Evolutionary conservation across 2,329 filamentous ascomycete species (phyloP).

Genomic region (Macrophomina tecta): DNA sequence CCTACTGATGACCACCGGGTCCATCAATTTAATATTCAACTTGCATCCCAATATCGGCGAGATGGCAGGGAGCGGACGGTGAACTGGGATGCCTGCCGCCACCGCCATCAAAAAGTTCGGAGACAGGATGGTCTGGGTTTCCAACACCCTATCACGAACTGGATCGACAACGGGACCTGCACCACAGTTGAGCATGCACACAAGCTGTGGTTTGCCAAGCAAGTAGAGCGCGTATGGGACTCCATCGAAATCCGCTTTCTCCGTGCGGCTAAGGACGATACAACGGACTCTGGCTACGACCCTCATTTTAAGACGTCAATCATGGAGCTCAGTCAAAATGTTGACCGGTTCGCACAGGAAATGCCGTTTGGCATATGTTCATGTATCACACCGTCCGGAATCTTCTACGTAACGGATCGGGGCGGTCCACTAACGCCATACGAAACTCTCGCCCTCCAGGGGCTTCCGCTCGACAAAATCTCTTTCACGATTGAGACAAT

Average conservation of each 20-base stretch:
- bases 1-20: conserved; percentile 61
- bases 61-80: conserved; percentile 31
- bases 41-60: neutral
- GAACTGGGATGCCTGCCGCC: conserved; percentile 64
- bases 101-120: conserved; percentile 65
- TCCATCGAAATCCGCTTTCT: conserved; percentile 68
- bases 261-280: conserved; percentile 47
- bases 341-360: conserved; percentile 64
- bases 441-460: conserved; percentile 71
- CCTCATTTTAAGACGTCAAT: conserved; percentile 60
- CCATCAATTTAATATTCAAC: conserved; percentile 47
- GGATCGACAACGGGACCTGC: conserved; percentile 61
- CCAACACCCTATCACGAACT: conserved; percentile 64
- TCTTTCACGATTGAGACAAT: conserved; percentile 67
- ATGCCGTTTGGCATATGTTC: conserved; percentile 63
- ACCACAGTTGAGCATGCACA: conserved; percentile 63
- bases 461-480: conserved; percentile 68
- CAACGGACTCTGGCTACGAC: conserved; percentile 57
- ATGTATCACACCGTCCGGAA: conserved; percentile 72
- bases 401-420: conserved; percentile 65
- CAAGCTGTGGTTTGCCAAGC: conserved; percentile 55
- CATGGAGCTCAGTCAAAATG: conserved; percentile 74
- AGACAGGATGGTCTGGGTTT: conserved; percentile 58
- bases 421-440: conserved; percentile 66
- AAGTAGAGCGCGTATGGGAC: conserved; percentile 68